Base-by-base conservation (phyloP, 2,329 filamentous ascomycete species). In the Aureobasidium namibiae region DNA sequence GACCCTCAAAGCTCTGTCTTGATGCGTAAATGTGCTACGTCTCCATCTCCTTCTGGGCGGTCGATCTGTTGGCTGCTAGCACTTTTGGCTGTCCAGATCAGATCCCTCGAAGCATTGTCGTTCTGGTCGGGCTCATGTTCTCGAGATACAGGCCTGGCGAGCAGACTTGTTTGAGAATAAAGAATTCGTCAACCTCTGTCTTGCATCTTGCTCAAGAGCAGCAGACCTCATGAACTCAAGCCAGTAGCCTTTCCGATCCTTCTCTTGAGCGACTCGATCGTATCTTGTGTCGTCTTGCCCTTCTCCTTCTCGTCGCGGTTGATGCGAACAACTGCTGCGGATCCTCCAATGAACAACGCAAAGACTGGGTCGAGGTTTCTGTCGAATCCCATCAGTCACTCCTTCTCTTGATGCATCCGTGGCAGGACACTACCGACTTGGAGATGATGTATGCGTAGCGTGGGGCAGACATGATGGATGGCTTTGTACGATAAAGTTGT, bases 311-410 rank as follows among this genome's bases (percentile, higher is more conserved):
- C 77, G 62, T 80, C 77, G 16, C 77, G 72, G 48, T 73, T 69
- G 61, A 75, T 71, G 24, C 72, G 67, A 13, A 73, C 66, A 0
- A 64, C 66, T 14, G 76, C 76, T 8, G 78, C 77, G 0, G 72
- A 69, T 54, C 74, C 63, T 52, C 78, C 78, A 58, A 79, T 75
- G n/a, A 70, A 70, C 54, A 78, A 64, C 33, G 78, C 77, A 67
- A 80, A 80, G 57, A 79, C 59, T 38, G 78, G 77, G 60, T 80
- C 78, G 56, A 79, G 71, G 48, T 69, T 65, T 67, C 76, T 79
- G 39, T 54, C 21, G 42, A 29, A n/a, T 21, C 29, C 26, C 38
- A 46, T 59, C 44, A 54, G 59, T 56, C 34, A 49, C 24, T 38
- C 10, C 11, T 24, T 26, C 18, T 11, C 46, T 14, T 45, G 23